Evolutionary conservation across 441 rosid genomes (phyloP).

Genomic region (Oxalis stricta): DNA sequence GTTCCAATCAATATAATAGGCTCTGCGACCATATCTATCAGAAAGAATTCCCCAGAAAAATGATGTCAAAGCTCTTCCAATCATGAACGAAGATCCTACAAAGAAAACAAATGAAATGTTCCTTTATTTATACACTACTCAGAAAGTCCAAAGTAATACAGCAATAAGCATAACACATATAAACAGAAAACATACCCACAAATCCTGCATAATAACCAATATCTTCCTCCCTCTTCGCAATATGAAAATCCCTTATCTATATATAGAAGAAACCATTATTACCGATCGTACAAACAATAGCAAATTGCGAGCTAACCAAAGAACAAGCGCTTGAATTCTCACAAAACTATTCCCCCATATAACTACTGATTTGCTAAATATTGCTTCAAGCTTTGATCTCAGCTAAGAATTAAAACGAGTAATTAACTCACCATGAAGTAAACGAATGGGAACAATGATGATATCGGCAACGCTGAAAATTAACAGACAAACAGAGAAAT

Average conservation of each 20-base stretch:
- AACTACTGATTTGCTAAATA: too few relatives aligned
- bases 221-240: conserved; percentile 60
- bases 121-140: too few relatives aligned
- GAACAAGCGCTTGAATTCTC: neutral
- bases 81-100: conserved; percentile 71
- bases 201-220: conserved; percentile 74
- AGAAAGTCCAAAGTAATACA: neutral
- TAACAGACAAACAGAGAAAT: neutral
- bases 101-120: neutral
- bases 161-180: too few relatives aligned
- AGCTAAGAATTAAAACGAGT: too few relatives aligned
- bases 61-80: conserved; percentile 80
- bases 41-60: conserved; percentile 76
- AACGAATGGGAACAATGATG: conserved; percentile 78
- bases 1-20: conserved; percentile 67
- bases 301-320: neutral
- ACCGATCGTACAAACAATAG: too few relatives aligned
- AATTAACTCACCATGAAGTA: conserved; percentile 72
- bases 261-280: too few relatives aligned
- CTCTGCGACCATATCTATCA: conserved; percentile 80
- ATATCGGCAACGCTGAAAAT: conserved; percentile 71
- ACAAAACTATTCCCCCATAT: too few relatives aligned
- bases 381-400: too few relatives aligned
- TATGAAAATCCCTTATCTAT: conserved; percentile 51
- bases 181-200: conserved; percentile 42